Percentiles rank a stretch among this genome's conserved stretches.
Evolutionary conservation across 2,329 filamentous ascomycete species (phyloP).

Genomic region (Magnaporthiopsis incrustans): DNA sequence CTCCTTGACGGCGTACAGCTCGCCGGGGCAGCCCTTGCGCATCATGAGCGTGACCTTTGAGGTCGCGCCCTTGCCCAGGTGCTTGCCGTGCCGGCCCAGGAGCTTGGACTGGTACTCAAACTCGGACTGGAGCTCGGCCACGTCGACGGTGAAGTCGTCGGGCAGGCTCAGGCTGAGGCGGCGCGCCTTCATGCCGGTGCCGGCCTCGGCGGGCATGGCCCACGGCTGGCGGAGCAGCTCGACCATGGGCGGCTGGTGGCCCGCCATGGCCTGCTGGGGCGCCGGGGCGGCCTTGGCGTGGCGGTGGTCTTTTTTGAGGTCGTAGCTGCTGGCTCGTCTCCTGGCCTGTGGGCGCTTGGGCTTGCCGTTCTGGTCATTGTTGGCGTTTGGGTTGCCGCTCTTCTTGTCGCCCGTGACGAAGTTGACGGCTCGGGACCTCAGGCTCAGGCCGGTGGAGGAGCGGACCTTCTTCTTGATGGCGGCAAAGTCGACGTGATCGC

Average conservation of each 20-base stretch:
- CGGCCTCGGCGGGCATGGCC: slow-evolving; percentile 57
- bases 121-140: slow-evolving; percentile 59
- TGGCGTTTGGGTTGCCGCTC: slow-evolving; percentile 8
- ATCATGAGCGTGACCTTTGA: slow-evolving; percentile 77
- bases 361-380: slow-evolving; percentile 17
- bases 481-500: slow-evolving; percentile 32
- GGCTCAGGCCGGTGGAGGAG: slow-evolving; percentile 39
- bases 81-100: slow-evolving; percentile 64
- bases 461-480: slow-evolving; percentile 42
- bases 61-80: slow-evolving; percentile 74
- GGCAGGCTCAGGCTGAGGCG: slow-evolving; percentile 66
- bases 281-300: slow-evolving; percentile 10
- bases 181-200: slow-evolving; percentile 71
- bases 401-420: slow-evolving; percentile 29
- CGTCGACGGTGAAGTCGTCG: slow-evolving; percentile 66
- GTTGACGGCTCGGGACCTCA: slow-evolving; percentile 40
- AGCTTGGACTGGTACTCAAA: slow-evolving; percentile 60
- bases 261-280: slow-evolving; percentile 17
- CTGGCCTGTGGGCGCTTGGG: slow-evolving; percentile 13
- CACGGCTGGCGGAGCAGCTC: slow-evolving; percentile 30
- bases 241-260: slow-evolving; percentile 20
- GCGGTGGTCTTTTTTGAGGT: slow-evolving; percentile 23
- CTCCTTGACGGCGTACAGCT: slow-evolving; percentile 80
- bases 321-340: slow-evolving; percentile 42
- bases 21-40: slow-evolving; percentile 54